Evolutionary conservation across 192 early-diverging fungal species (phyloP).

Genomic region (Coemansia sp.): DNA sequence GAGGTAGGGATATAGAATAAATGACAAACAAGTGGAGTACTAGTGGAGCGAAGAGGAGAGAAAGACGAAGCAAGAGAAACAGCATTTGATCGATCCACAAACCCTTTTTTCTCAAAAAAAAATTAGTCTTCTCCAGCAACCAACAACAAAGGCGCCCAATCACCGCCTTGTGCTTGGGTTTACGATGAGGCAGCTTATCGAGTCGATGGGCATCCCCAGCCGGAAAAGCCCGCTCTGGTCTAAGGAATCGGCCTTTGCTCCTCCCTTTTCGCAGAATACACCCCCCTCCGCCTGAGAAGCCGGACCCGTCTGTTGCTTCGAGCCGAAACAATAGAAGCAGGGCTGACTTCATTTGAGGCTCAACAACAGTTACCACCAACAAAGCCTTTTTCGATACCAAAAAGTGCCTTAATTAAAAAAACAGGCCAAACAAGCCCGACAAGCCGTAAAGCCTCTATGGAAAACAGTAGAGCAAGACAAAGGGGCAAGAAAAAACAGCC

Average conservation of each 20-base stretch:
- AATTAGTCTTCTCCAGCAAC: too few relatives aligned
- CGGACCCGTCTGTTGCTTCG: not conserved
- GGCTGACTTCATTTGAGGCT: not conserved
- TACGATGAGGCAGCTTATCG: too few relatives aligned
- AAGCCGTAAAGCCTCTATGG: not conserved
- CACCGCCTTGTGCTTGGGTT: too few relatives aligned
- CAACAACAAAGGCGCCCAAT: too few relatives aligned
- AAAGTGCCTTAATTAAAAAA: not conserved
- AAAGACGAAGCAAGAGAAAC: constrained; percentile 1
- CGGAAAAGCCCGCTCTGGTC: too few relatives aligned
- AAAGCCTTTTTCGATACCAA: not conserved
- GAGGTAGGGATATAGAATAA: not conserved
- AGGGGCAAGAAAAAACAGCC: not conserved
- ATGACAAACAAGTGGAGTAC: constrained; percentile 7
- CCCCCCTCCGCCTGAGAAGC: not conserved
- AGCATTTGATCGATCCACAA: too few relatives aligned
- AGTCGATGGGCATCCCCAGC: too few relatives aligned
- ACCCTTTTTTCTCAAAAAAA: too few relatives aligned
- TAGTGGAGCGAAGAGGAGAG: not conserved
- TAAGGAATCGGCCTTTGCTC: too few relatives aligned
- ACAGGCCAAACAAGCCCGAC: not conserved
- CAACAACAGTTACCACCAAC: not conserved
- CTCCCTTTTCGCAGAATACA: too few relatives aligned
- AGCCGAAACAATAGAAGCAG: not conserved
- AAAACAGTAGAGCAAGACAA: too few relatives aligned